A percentile compares a stretch with the other conserved stretches of the same genome.
Conservation (phyloP, 2,329 filamentous ascomycete species). For the Paraconiothyrium brasiliense region DNA sequence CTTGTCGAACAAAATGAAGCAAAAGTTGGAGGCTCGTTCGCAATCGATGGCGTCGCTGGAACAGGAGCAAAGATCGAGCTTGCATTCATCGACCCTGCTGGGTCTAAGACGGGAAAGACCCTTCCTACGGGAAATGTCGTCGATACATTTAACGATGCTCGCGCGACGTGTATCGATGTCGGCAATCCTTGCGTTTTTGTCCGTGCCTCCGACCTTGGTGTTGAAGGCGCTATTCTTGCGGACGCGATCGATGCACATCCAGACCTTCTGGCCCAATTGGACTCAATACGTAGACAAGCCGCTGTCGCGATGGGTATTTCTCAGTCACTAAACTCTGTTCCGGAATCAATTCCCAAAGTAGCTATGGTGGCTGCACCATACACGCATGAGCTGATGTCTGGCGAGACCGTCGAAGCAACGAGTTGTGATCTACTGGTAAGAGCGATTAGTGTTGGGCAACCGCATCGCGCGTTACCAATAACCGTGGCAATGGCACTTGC, state of each 20-base stretch:
- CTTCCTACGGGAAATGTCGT: slow-evolving; percentile 65
- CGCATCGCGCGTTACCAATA: slow-evolving; percentile 49
- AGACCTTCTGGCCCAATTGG: slow-evolving; percentile 58
- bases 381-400: slow-evolving; percentile 42
- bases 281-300: slow-evolving; percentile 63
- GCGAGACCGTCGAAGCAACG: slow-evolving; percentile 34
- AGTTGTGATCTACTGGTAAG: slow-evolving; percentile 44
- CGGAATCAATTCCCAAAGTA: slow-evolving; percentile 69
- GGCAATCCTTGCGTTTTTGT: slow-evolving; percentile 71
- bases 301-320: slow-evolving; percentile 63
- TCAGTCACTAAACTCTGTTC: slow-evolving; percentile 50
- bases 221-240: slow-evolving; percentile 60
- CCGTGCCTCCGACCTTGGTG: slow-evolving; percentile 58
- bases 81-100: slow-evolving; percentile 69
- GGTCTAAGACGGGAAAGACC: slow-evolving; percentile 68
- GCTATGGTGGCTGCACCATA: slow-evolving; percentile 57
- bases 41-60: slow-evolving; percentile 71
- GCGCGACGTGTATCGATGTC: slow-evolving; percentile 66
- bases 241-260: slow-evolving; percentile 61
- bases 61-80: slow-evolving; percentile 65
- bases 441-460: slow-evolving; percentile 49
- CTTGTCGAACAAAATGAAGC: slow-evolving; percentile 61
- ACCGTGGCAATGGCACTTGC: slow-evolving; percentile 50
- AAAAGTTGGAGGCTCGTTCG: slow-evolving; percentile 60
- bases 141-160: slow-evolving; percentile 40